phyloP scores from a whole-genome alignment of 2,329 filamentous ascomycete species.

The Paecilomyces sp. region DNA sequence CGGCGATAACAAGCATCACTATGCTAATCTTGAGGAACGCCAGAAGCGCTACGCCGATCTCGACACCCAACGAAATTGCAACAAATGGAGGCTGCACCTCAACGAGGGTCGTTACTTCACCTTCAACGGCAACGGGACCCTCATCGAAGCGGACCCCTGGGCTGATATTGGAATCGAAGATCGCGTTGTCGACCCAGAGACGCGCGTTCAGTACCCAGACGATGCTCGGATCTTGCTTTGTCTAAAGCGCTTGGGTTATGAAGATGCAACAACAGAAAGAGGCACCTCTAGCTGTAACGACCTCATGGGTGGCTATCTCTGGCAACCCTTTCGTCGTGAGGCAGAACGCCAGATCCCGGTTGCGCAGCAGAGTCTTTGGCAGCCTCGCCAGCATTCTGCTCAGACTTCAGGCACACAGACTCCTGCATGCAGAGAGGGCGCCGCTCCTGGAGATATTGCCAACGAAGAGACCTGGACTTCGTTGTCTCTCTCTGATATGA shows the following conservation, averaged over 20 bases:
- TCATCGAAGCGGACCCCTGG: not conserved
- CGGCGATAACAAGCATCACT: not conserved
- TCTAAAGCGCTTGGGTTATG: not conserved
- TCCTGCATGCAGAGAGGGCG: not conserved
- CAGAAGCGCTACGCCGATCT: not conserved
- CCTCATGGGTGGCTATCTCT: not conserved
- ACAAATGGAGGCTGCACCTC: not conserved
- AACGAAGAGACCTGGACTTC: not conserved
- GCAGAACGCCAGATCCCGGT: not conserved
- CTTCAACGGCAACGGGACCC: not conserved
- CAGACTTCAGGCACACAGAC: not conserved
- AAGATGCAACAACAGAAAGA: not conserved
- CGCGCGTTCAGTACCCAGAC: not conserved
- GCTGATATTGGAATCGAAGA: not conserved
- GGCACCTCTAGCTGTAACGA: not conserved
- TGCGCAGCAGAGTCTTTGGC: not conserved
- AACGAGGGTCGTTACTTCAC: not conserved
- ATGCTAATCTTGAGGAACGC: not conserved
- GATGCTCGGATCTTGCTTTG: not conserved
- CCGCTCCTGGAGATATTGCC: not conserved
- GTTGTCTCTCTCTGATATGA: not conserved
- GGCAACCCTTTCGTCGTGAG: not conserved
- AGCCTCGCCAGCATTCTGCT: not conserved
- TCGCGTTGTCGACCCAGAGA: not conserved
- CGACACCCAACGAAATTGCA: not conserved